Evolutionary conservation across 23 red algal genomes (phyloP), one percentile per base, ranked within the genome.

Genomic region (Gracilariopsis chorda): DNA sequence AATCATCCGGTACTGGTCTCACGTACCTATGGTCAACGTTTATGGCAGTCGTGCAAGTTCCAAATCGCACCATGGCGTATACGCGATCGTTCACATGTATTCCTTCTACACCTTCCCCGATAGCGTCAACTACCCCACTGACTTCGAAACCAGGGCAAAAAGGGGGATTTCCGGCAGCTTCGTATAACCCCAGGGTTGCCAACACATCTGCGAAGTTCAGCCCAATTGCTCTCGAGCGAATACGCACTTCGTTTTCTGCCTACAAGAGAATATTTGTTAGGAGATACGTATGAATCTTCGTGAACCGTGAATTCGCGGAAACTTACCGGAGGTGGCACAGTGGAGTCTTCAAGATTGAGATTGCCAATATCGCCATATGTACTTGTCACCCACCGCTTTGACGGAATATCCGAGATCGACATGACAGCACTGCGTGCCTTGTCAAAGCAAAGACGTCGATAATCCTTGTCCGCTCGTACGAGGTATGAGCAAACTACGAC

Each of bases 111-210:
- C 80, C 17, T 37, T 40, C 29, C 14, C 86, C 86, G 36, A 90
- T 41, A 21, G 86, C 33, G 2, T 80, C 72, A 37, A 90, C 72
- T 14, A 90, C 86, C 35, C 86, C 86, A 80, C 51, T 53, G 86
- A 80, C 68, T 69, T 90, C 86, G 51, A 80, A 90, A 25, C 86
- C 86, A 69, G 86, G 86, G 34, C 65, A 77, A 53, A 90, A 63
- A 7, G 86, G 86, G 13, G 71, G 51, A 17, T 47, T 17, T 28
- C 52, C 72, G 16, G 86, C 71, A 2, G 52, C 33, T 20, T 40
- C 16, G 56, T 80, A 90, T 8, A 90, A 53, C 23, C 86, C 86
- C 60, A 90, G 86, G 36, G 80, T 49, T 17, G 71, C 60, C 71
- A 78, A 78, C 9, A 67, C 60, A 53, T 90, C 86, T 42, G 86